phyloP scores from a whole-genome alignment of 768 basidiomycete species.

The Podaxis sp. region DNA sequence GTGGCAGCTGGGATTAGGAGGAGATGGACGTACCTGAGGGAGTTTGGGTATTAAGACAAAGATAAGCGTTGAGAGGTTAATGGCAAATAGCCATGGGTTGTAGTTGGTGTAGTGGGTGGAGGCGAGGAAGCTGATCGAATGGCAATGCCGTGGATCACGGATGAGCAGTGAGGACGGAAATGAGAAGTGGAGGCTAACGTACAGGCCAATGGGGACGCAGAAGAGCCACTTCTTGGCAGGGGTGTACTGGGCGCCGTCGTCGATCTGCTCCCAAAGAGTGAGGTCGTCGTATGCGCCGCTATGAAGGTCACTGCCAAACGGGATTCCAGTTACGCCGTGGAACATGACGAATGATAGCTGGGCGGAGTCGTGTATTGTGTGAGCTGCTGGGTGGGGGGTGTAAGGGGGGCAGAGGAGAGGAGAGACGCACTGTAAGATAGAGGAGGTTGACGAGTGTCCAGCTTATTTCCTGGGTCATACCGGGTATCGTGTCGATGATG shows the following conservation, averaged over 20 bases:
- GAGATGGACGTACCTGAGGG: conserved; percentile 65
- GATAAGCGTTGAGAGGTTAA: conserved; percentile 80
- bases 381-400: not conserved
- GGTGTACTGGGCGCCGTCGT: conserved; percentile 97
- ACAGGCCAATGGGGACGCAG: conserved; percentile 87
- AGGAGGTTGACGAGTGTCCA: conserved; percentile 93
- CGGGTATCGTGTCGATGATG: conserved; percentile 90
- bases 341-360: conserved; percentile 98
- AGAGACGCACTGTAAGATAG: conserved; percentile 78
- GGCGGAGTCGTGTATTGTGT: conserved; percentile 5
- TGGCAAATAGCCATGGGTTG: conserved; percentile 87
- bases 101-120: conserved; percentile 99
- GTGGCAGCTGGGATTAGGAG: not conserved
- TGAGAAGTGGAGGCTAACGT: conserved; percentile 27
- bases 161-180: not conserved
- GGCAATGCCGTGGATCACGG: not conserved
- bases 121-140: conserved; percentile 72
- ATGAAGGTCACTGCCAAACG: conserved; percentile 84
- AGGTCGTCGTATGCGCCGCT: conserved; percentile 96
- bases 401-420: not conserved
- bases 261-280: conserved; percentile 99
- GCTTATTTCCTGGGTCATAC: conserved; percentile 90
- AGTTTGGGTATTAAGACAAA: conserved; percentile 92
- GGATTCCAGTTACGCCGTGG: conserved; percentile 96
- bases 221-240: conserved; percentile 98